Conservation (phyloP, 306 rosid species). For the Prunus salicina region DNA sequence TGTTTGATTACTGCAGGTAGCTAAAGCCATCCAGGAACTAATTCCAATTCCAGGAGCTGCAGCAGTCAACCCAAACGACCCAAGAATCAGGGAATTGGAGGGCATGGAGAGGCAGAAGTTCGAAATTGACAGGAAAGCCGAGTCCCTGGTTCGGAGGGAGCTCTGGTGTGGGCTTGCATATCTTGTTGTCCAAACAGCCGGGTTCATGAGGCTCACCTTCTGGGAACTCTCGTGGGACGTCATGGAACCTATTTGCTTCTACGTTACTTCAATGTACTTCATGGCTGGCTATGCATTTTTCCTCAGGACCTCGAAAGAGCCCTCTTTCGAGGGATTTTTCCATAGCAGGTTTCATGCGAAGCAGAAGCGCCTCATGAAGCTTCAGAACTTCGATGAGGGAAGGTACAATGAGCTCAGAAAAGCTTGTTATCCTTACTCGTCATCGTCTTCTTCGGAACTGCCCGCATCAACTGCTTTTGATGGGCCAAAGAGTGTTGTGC, state of each 20-base stretch:
- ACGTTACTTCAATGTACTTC: conserved; percentile 63
- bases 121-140: conserved; percentile 46
- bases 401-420: conserved; percentile 54
- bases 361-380: conserved; percentile 65
- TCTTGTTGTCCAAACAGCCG: conserved; percentile 51
- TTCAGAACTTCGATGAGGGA: conserved; percentile 46
- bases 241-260: conserved; percentile 89
- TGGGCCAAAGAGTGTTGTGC: conserved; percentile 11
- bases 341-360: conserved; percentile 52
- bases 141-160: conserved; percentile 56
- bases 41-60: conserved; percentile 33
- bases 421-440: conserved; percentile 24
- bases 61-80: conserved; percentile 18
- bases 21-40: conserved; percentile 33
- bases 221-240: conserved; percentile 96
- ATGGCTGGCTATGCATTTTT: conserved; percentile 70
- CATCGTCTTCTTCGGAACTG: not conserved
- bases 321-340: conserved; percentile 68
- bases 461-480: conserved; percentile 4
- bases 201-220: conserved; percentile 78
- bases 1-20: conserved; percentile 32
- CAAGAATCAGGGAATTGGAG: conserved; percentile 44
- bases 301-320: conserved; percentile 70
- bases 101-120: conserved; percentile 55
- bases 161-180: conserved; percentile 61